phyloP scores from a whole-genome alignment of 2,329 filamentous ascomycete species.

The Alternaria incomplexa region DNA sequence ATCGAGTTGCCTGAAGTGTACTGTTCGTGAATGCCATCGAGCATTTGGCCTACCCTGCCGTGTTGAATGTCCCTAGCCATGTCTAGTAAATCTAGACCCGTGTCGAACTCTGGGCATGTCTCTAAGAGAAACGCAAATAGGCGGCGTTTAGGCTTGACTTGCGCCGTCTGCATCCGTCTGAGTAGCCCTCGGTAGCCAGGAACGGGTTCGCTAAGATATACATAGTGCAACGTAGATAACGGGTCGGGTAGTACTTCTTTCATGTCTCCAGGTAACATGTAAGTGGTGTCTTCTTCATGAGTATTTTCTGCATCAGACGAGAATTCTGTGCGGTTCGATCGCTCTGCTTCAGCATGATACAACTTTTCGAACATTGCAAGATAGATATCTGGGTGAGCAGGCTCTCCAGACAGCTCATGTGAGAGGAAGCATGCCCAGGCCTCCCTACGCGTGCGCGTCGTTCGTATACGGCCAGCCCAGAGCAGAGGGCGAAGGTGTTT shows the following conservation, averaged over 20 bases:
- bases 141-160: constrained; percentile 56
- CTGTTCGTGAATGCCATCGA: constrained; percentile 24
- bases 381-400: constrained; percentile 54
- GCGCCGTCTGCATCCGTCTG: constrained; percentile 60
- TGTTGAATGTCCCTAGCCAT: constrained; percentile 20
- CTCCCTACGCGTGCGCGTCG: constrained; percentile 67
- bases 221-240: constrained; percentile 68
- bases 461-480: constrained; percentile 64
- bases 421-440: constrained; percentile 70
- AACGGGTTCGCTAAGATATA: constrained; percentile 66
- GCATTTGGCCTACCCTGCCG: constrained; percentile 28
- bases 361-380: constrained; percentile 65
- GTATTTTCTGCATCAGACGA: constrained; percentile 7
- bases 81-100: constrained; percentile 27
- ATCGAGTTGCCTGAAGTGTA: constrained; percentile 11
- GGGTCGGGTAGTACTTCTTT: constrained; percentile 62
- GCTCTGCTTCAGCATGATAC: constrained; percentile 40
- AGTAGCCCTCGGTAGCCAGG: constrained; percentile 67
- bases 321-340: constrained; percentile 1
- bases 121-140: constrained; percentile 64
- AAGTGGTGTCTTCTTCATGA: constrained; percentile 1
- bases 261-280: constrained; percentile 64
- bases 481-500: constrained; percentile 38
- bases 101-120: constrained; percentile 33
- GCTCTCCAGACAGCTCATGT: constrained; percentile 54